Evolutionary conservation across 2,329 filamentous ascomycete species (phyloP), one percentile per base, ranked within the genome.

Genomic region (Aspergillus floridensis): DNA sequence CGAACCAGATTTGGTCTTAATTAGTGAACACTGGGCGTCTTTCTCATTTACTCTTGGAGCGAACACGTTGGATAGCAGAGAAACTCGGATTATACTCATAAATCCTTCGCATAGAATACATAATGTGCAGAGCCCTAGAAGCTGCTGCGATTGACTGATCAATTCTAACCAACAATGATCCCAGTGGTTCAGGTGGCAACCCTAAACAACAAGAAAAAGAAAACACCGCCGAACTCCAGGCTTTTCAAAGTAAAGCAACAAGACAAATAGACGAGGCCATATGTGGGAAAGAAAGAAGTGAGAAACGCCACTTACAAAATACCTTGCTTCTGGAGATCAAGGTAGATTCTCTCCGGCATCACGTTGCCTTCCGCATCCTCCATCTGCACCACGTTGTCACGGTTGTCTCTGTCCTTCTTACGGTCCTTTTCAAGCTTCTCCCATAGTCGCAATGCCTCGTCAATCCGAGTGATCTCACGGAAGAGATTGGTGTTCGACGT

Each of bases 331-430:
- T 92, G 90, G 76, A 98, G 78, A 82, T 99, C 95, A 66, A 93
- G 88, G 76, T 97, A 99, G 57, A 99, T 93, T 82, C 96, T 96
- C 79, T 97, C 92, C 0, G 96, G 95, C 95, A 99, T 99, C 59
- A 99, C 95, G 70, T 99, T 98, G 50, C 95, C 95, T 73, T 96
- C 91, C 0, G 87, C 90, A 75, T 99, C 95, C 81, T 99, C 95
- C 95, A 99, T 99, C 81, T 99, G 92, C 53, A 98, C 91, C 10
- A 99, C 86, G 61, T 89, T 91, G 44, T 93, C 92, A 49, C 90
- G 89, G 63, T 88, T 87, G 0, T 88, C 82, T 73, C 87, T 89
- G 64, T 87, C 86, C 75, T 86, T 88, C 82, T 90, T 92, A 77
- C 90, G 89, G 66, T 96, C 92, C 59, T 86, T 82, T 74, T 96